These are phyloP conservation scores for Stereum hirsutum DNA, from an alignment of 1,284 basidiomycete genomes.

Conservation along the genomic window DNA sequence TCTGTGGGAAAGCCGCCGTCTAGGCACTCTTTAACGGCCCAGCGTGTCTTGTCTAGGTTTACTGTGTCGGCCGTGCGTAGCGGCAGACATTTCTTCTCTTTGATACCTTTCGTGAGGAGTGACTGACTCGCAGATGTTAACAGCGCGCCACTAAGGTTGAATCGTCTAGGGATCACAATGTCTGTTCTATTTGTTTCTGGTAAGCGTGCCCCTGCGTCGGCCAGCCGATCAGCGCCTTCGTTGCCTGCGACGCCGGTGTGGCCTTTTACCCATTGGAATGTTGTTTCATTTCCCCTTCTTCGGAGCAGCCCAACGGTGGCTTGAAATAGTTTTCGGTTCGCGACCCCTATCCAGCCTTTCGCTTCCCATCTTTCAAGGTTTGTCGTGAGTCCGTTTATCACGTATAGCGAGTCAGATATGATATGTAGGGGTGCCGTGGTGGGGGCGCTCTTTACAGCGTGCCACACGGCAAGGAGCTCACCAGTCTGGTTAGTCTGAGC, in stretches of 20 bases:
- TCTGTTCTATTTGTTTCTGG: conserved; percentile 5
- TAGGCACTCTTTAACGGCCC: not conserved
- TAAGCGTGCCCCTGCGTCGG: conserved; percentile 12
- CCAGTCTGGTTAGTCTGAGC: conserved; percentile 14
- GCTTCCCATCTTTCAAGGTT: conserved; percentile 14
- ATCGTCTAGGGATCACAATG: too few relatives aligned
- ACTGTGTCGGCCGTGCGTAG: not conserved
- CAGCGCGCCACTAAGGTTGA: conserved; percentile 15
- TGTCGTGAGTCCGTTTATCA: conserved; percentile 14
- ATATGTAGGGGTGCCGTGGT: conserved; percentile 4
- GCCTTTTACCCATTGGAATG: conserved; percentile 20
- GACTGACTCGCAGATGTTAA: conserved; percentile 18
- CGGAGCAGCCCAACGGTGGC: conserved; percentile 9
- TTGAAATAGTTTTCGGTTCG: conserved; percentile 10
- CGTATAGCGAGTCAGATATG: conserved; percentile 10
- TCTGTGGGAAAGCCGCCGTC: not conserved
- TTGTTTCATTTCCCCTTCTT: conserved; percentile 9
- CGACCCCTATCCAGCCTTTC: conserved; percentile 12
- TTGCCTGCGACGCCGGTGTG: conserved; percentile 16
- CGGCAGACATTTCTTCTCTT: not conserved
- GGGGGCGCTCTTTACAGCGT: not conserved
- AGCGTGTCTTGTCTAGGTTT: not conserved
- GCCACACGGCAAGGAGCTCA: conserved; percentile 12
- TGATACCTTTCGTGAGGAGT: conserved; percentile 17
- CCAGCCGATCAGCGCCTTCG: conserved; percentile 17